phyloP scores from a whole-genome alignment of 768 basidiomycete species.

The Kwoniella bestiolae region DNA sequence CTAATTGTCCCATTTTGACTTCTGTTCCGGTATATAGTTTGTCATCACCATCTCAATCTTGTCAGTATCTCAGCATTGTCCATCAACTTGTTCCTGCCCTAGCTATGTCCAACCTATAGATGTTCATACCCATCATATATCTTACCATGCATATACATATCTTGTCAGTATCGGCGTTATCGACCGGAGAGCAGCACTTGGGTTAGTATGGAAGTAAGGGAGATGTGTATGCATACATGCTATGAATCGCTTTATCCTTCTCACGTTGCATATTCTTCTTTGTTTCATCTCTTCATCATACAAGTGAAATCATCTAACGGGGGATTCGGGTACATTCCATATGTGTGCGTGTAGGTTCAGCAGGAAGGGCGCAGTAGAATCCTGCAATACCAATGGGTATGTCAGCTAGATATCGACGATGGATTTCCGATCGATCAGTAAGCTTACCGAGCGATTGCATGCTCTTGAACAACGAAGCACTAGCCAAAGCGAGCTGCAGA shows the following conservation, averaged over 20 bases:
- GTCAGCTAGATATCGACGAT: neutral
- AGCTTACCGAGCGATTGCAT: conserved; percentile 51
- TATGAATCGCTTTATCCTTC: neutral
- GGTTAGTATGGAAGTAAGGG: neutral
- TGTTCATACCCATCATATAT: neutral
- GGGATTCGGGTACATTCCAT: conserved; percentile 53
- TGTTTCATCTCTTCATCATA: neutral
- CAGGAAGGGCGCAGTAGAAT: conserved; percentile 53
- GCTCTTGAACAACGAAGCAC: conserved; percentile 51
- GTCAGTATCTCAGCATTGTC: neutral
- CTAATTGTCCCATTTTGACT: neutral
- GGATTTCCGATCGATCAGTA: neutral
- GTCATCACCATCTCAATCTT: neutral
- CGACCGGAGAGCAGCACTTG: no score
- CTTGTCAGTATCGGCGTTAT: neutral
- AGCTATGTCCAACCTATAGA: neutral
- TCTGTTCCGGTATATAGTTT: neutral
- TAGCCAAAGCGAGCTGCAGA: conserved; percentile 43
- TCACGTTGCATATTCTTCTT: neutral
- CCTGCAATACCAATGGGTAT: conserved; percentile 3
- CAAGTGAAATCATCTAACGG: conserved; percentile 19
- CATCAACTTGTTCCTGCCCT: neutral
- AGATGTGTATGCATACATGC: conserved; percentile 6
- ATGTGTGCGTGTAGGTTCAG: conserved; percentile 50
- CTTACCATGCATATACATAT: conserved; percentile 1